phyloP scores from a whole-genome alignment of 2,329 filamentous ascomycete species.

The Cadophora luteo-olivacea region DNA sequence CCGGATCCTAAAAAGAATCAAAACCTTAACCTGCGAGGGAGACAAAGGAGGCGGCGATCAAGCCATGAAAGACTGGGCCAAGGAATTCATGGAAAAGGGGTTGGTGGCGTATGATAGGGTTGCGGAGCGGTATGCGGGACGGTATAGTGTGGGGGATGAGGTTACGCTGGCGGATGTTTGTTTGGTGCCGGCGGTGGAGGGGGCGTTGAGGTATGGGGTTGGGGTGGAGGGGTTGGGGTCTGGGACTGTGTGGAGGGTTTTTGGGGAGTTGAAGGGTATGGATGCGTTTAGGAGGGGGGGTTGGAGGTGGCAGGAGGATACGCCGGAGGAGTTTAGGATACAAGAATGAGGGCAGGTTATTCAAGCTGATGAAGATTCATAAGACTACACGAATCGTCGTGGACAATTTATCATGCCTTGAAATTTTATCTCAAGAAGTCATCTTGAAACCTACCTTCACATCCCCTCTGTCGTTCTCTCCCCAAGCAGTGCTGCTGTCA shows the following conservation, averaged over 20 bases:
- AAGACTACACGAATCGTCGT: no score
- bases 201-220: constrained; percentile 60
- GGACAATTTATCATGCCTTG: no score
- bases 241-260: constrained; percentile 54
- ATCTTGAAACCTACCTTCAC: constrained; percentile 40
- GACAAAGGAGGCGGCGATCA: constrained; percentile 45
- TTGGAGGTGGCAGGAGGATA: constrained; percentile 62
- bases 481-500: constrained; percentile 50
- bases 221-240: constrained; percentile 59
- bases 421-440: constrained; percentile 12
- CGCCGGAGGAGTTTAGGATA: constrained; percentile 51
- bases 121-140: constrained; percentile 49
- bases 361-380: no score
- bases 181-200: constrained; percentile 64
- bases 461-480: constrained; percentile 47
- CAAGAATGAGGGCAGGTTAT: constrained; percentile 36
- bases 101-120: constrained; percentile 62
- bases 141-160: constrained; percentile 60
- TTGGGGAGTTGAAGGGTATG: constrained; percentile 53
- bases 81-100: constrained; percentile 57
- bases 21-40: constrained; percentile 47
- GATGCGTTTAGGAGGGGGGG: constrained; percentile 59
- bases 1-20: constrained; percentile 57
- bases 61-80: constrained; percentile 56
- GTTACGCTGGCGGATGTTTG: constrained; percentile 65